Percentiles rank a stretch among this genome's conserved stretches.
Evolutionary conservation across 2,329 filamentous ascomycete genomes (phyloP).

Genomic region (Phialophora verrucosa): DNA sequence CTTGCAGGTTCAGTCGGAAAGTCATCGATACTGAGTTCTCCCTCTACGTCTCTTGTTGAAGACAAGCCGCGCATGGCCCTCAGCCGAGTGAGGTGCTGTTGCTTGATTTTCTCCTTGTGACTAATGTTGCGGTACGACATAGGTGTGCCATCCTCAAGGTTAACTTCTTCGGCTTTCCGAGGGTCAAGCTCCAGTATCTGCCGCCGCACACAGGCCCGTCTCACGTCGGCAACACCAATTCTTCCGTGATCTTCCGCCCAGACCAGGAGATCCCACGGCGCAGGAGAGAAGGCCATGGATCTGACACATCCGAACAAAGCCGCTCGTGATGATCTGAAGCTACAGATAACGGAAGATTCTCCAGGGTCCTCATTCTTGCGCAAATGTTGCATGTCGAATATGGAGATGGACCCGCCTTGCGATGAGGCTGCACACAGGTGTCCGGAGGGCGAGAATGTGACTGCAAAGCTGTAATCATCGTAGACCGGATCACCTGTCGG

Average conservation of each 20-base stretch:
- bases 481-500: slow-evolving; percentile 49
- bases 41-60: slow-evolving; percentile 10
- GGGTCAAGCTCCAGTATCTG: slow-evolving; percentile 47
- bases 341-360: slow-evolving; percentile 65
- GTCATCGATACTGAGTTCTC: slow-evolving; percentile 23
- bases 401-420: slow-evolving; percentile 55
- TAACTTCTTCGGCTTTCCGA: slow-evolving; percentile 33
- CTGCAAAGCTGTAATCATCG: slow-evolving; percentile 55
- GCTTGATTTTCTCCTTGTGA: slow-evolving; percentile 37
- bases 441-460: slow-evolving; percentile 57
- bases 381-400: slow-evolving; percentile 49
- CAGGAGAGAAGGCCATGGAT: slow-evolving; percentile 89
- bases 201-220: slow-evolving; percentile 52
- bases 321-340: slow-evolving; percentile 78
- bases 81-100: slow-evolving; percentile 36
- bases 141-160: slow-evolving; percentile 39
- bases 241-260: slow-evolving; percentile 84
- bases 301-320: slow-evolving; percentile 79
- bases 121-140: slow-evolving; percentile 32
- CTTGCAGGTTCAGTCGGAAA: slow-evolving; percentile 13
- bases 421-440: slow-evolving; percentile 58
- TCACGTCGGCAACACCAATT: slow-evolving; percentile 55
- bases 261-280: slow-evolving; percentile 85
- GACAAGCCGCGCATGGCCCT: slow-evolving; percentile 31
- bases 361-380: slow-evolving; percentile 31